Base-by-base conservation (phyloP, 1,139 yeast genomes). In the Yamadazyma songkhlaensis region DNA sequence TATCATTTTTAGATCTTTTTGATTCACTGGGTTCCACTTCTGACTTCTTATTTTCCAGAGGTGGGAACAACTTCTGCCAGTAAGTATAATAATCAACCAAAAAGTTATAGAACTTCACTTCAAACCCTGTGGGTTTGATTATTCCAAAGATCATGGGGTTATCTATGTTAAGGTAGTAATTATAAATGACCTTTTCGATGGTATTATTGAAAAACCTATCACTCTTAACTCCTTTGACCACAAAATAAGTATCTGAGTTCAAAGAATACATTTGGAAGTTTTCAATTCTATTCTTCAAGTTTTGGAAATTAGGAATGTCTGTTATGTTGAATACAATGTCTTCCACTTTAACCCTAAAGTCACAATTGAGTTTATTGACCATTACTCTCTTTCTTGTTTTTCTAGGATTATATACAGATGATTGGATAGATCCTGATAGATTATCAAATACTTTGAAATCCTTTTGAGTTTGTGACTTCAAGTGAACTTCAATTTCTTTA, bases 41-140 rank as follows among this genome's bases (percentile, higher is more conserved):
- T 25, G 29, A 35, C 13, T 31, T 31, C 9, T 11, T 31, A 9
- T 9, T 13, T 6, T 25, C 13, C 13, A 47, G 50, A n/a, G 45
- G 47, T 25, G 50, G 55, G 29, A 66, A 53, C 14, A 46, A 50
- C 38, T 35, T 46, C 30, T 81, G 49, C 89, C 88, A 82, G 21
- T 59, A 54, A 0, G 87, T 75, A 49, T 76, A 73, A 44, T 79
- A 80, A 29, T 77, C 77, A 3, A 81, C 14, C 12, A 62, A 43
- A 10, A 74, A 41, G 38, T 77, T 74, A 32, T 73, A 60, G n/a
- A 78, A 44, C 17, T 66, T 60, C 2, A 78, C 38, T 20, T 70
- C 75, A 10, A 63, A 36, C 6, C 41, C 43, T 10, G 29, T 40
- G 11, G 12, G 14, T 22, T 13, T 33, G 3, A 40, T n/a, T 9